phyloP scores from a whole-genome alignment of 2,329 filamentous ascomycete genomes.

The Aciculosporium take region DNA sequence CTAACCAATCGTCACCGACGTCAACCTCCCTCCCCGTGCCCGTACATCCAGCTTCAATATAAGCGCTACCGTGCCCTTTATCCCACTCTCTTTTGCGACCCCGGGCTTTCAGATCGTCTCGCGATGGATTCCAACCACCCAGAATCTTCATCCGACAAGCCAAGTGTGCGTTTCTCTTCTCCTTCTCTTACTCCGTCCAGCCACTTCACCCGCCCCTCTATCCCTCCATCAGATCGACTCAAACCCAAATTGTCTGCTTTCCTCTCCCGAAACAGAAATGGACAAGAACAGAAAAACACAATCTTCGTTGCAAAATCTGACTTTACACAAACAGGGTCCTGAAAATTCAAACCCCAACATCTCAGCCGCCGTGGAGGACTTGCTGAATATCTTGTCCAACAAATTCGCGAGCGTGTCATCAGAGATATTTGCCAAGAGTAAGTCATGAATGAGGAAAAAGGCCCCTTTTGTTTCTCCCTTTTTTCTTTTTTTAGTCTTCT shows the following conservation, averaged over 20 bases:
- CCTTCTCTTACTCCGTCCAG: too few relatives aligned
- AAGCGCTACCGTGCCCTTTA: not conserved
- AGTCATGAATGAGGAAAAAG: slow-evolving; percentile 17
- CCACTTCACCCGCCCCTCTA: too few relatives aligned
- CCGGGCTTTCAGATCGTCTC: not conserved
- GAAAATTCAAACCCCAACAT: slow-evolving; percentile 48
- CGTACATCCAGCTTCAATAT: too few relatives aligned
- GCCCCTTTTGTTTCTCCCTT: not conserved
- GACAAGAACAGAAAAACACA: not conserved
- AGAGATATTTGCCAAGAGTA: slow-evolving; percentile 82
- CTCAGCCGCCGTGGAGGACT: slow-evolving; percentile 68
- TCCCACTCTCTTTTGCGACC: not conserved
- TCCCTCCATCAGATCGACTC: not conserved
- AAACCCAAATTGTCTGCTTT: too few relatives aligned
- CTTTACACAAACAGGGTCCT: slow-evolving; percentile 7
- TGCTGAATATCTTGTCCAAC: slow-evolving; percentile 68
- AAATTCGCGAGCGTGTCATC: slow-evolving; percentile 77
- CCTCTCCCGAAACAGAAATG: not conserved
- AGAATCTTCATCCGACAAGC: not conserved
- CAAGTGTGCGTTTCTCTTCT: not conserved
- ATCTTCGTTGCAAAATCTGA: too few relatives aligned
- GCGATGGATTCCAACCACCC: not conserved
- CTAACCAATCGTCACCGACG: too few relatives aligned
- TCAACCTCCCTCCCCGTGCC: too few relatives aligned
- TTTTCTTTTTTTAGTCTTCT: not conserved